A percentile compares a stretch with the other conserved stretches of the same genome.
phyloP scores from a whole-genome alignment of 352 stramenopile species.

The Aphanomyces astaci region DNA sequence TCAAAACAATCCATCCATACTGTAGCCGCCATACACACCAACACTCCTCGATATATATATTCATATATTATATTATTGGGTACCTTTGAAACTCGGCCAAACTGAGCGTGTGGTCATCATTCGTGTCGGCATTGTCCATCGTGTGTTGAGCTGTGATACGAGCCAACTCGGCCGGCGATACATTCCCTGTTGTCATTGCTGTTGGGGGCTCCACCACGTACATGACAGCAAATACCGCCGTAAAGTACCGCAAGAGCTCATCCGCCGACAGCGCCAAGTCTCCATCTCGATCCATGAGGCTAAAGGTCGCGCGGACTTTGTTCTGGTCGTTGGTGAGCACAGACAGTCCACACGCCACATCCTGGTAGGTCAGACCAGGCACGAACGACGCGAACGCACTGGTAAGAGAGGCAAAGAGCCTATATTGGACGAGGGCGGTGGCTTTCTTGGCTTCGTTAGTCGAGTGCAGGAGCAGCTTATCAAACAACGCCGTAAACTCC shows the following conservation, averaged over 20 bases:
- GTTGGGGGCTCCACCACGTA: constrained; percentile 47
- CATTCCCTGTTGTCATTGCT: constrained; percentile 31
- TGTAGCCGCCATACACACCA: no score
- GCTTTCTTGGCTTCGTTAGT: not conserved
- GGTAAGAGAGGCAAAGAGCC: not conserved
- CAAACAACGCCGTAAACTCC: not conserved
- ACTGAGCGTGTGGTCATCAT: constrained; percentile 23
- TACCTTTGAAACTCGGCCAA: constrained; percentile 23
- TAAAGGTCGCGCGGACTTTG: constrained; percentile 69
- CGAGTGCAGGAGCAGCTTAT: not conserved
- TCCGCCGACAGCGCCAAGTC: constrained; percentile 74
- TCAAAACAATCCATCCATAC: no score
- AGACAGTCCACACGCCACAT: constrained; percentile 68
- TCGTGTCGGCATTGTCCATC: constrained; percentile 26
- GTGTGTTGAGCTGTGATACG: constrained; percentile 37
- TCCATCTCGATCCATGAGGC: constrained; percentile 71
- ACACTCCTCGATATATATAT: no score
- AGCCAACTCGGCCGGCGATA: constrained; percentile 35
- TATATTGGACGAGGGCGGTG: not conserved
- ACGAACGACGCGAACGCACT: not conserved
- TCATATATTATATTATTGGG: no score
- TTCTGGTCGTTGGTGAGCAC: constrained; percentile 56
- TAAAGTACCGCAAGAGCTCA: constrained; percentile 76
- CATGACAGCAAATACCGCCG: constrained; percentile 63
- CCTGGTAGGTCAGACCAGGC: constrained; percentile 6